Evolutionary conservation across 2,329 filamentous ascomycete genomes (phyloP).

Genomic region (Phialophora expanda): DNA sequence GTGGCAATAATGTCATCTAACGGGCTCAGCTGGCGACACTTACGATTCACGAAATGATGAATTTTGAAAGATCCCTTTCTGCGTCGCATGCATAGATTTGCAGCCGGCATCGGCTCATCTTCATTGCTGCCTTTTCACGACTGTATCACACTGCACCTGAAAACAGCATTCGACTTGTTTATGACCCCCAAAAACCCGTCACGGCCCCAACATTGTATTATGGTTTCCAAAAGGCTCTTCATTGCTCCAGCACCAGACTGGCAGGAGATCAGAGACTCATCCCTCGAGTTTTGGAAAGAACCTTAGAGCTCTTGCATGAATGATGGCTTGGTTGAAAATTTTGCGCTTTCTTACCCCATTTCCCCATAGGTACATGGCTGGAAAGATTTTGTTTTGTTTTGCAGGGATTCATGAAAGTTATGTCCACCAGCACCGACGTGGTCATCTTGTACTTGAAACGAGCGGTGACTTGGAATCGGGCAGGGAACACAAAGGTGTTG

Average conservation of each 20-base stretch:
- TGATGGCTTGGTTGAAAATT: conserved; percentile 29
- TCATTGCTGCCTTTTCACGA: conserved; percentile 26
- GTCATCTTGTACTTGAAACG: conserved; percentile 16
- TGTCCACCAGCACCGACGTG: conserved; percentile 12
- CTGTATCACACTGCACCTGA: conserved; percentile 29
- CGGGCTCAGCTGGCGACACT: conserved; percentile 15
- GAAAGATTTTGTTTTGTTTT: conserved; percentile 15
- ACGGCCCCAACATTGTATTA: conserved; percentile 36
- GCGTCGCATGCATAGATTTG: conserved; percentile 26
- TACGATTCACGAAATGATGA: conserved; percentile 38
- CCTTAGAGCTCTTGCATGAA: conserved; percentile 28
- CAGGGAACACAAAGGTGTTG: conserved; percentile 9
- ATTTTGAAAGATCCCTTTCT: conserved; percentile 28
- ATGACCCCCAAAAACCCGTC: conserved; percentile 22
- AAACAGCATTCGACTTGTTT: conserved; percentile 30
- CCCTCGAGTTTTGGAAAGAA: conserved; percentile 20
- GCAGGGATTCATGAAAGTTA: conserved; percentile 7
- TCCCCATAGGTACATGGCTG: conserved; percentile 13
- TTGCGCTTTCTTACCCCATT: conserved; percentile 17
- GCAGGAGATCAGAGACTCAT: conserved; percentile 30
- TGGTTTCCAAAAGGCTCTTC: conserved; percentile 23
- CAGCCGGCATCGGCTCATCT: conserved; percentile 9
- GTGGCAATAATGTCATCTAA: conserved; percentile 33
- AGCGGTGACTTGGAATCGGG: conserved; percentile 20
- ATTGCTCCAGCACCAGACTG: conserved; percentile 36